Percentiles rank a stretch among this genome's conserved stretches.
These are phyloP conservation scores for Quercus mongolica DNA, from an alignment of 306 rosid species.

Conservation along the genomic window DNA sequence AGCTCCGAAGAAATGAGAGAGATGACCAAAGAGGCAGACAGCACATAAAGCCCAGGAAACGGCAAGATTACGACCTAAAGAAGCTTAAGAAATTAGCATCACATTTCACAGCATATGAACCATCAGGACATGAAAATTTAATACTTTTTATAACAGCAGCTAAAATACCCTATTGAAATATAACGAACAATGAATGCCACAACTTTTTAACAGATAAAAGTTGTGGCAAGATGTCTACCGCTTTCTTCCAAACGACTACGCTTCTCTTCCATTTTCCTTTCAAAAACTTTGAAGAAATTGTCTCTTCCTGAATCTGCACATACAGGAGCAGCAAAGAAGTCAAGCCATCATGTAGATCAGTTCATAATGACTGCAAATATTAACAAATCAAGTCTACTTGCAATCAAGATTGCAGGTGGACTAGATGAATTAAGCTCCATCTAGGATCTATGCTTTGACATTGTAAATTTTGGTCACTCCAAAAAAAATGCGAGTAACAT, in stretches of 20 bases:
- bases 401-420: too few species aligned
- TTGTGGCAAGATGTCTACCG: constrained; percentile 47
- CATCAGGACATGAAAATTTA: constrained; percentile 9
- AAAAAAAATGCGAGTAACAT: neutral
- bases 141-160: too few species aligned
- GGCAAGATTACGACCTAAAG: constrained; percentile 78
- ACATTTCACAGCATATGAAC: constrained; percentile 12
- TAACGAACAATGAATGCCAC: constrained; percentile 29
- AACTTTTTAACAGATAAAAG: constrained; percentile 7
- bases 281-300: constrained; percentile 73
- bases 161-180: constrained; percentile 12
- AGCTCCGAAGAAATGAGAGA: constrained; percentile 84
- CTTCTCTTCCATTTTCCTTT: constrained; percentile 88
- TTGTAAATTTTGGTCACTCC: neutral
- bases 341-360: constrained; percentile 29
- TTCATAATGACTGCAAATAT: constrained; percentile 9
- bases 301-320: constrained; percentile 75
- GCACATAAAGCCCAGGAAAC: constrained; percentile 97
- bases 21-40: constrained; percentile 88
- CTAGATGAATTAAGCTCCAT: neutral
- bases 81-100: constrained; percentile 27
- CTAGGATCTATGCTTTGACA: constrained; percentile 17
- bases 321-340: constrained; percentile 32
- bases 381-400: neutral
- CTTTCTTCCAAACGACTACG: constrained; percentile 70